Percentiles rank a stretch among this genome's conserved stretches.
Evolutionary conservation across 1,284 basidiomycete species (phyloP).

Genomic region (Moniliella sp.): DNA sequence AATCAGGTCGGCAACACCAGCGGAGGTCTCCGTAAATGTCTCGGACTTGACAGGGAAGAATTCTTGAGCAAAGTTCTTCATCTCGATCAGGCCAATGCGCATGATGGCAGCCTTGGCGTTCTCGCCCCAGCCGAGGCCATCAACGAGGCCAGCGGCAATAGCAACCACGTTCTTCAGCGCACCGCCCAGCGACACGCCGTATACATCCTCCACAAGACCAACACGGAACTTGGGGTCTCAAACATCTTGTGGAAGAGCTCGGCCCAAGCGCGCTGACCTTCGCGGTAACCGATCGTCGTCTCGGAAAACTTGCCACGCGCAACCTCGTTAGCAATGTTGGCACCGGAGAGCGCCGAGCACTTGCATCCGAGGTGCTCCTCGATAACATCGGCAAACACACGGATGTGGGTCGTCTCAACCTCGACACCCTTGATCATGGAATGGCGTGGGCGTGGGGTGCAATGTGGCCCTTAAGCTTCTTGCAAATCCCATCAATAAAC

Average conservation of each 20-base stretch:
- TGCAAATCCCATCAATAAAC: conserved; percentile 33
- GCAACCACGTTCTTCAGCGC: conserved; percentile 43
- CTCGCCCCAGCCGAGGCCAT: conserved; percentile 42
- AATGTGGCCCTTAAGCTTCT: conserved; percentile 23
- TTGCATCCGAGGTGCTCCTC: conserved; percentile 38
- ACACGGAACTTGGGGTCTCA: conserved; percentile 38
- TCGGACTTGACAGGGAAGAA: conserved; percentile 42
- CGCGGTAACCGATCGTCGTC: conserved; percentile 42
- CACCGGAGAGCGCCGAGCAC: conserved; percentile 41
- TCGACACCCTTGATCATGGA: conserved; percentile 35
- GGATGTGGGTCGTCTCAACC: conserved; percentile 37
- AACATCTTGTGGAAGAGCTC: conserved; percentile 35
- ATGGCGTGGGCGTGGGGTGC: conserved; percentile 28
- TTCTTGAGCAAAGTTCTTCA: conserved; percentile 38
- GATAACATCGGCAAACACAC: conserved; percentile 42
- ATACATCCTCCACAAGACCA: conserved; percentile 42
- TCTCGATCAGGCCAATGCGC: conserved; percentile 37
- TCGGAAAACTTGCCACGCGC: conserved; percentile 39
- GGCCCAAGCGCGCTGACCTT: conserved; percentile 15
- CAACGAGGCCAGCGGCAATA: conserved; percentile 41
- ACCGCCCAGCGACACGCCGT: conserved; percentile 42
- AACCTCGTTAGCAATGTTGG: conserved; percentile 43
- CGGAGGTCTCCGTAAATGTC: conserved; percentile 39
- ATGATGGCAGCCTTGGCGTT: conserved; percentile 44
- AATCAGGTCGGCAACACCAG: conserved; percentile 43